These are phyloP conservation scores for Lobosporangium transversale DNA, from an alignment of 192 early-diverging fungal species.

Conservation along the genomic window DNA sequence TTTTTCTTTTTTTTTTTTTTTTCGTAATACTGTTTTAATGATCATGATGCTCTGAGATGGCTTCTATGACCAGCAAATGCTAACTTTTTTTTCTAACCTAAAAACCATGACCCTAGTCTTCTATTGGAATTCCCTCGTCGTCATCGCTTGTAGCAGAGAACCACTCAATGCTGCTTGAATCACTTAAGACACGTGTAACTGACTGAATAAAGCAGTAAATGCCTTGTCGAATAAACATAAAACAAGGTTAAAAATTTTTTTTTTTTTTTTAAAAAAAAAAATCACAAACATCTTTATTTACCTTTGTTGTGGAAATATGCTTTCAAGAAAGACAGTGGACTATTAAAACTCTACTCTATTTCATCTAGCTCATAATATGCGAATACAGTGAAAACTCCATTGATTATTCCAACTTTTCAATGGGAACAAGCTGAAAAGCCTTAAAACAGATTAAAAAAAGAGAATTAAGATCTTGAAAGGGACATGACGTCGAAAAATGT, in stretches of 20 bases:
- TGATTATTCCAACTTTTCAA: no score
- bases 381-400: no score
- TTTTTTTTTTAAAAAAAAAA: background rate
- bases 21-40: background rate
- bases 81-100: no score
- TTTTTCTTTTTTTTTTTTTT: background rate
- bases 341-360: no score
- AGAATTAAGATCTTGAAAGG: no score
- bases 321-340: no score
- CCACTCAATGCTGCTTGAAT: slow-evolving; percentile 1
- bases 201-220: background rate
- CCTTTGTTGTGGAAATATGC: background rate
- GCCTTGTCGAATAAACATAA: background rate
- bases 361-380: no score
- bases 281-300: background rate
- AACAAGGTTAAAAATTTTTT: background rate
- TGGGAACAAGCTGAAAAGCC: no score
- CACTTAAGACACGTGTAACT: background rate
- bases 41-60: no score
- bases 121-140: background rate
- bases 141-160: background rate
- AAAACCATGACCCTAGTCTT: background rate
- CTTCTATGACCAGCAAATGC: no score
- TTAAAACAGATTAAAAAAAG: no score
- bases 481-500: no score